Evolutionary conservation across 164 flowering plant species (phyloP).

Genomic region (Tetracentron sinense): DNA sequence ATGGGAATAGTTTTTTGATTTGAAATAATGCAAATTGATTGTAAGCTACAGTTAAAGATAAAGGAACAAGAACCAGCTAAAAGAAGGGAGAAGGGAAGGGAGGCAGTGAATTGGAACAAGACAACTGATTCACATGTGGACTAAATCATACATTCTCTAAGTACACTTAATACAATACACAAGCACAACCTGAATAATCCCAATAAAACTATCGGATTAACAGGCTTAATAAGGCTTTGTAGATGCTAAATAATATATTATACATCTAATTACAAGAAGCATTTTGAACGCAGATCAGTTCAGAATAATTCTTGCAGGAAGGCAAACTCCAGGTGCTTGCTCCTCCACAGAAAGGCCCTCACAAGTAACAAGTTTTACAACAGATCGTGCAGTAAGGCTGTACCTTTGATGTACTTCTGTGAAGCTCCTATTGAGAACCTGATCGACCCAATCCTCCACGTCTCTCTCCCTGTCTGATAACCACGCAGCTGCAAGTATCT

Average conservation of each 20-base stretch:
- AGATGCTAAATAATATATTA: conserved; percentile 30
- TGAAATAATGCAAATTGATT: too few species aligned
- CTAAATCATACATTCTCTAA: too few species aligned
- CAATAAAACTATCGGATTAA: conserved; percentile 15
- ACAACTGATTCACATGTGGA: too few species aligned
- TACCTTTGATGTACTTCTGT: conserved; percentile 42
- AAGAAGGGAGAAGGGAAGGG: too few species aligned
- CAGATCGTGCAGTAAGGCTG: conserved; percentile 25
- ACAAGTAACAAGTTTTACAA: conserved; percentile 44
- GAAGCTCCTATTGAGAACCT: conserved; percentile 52
- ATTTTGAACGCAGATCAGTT: conserved; percentile 22
- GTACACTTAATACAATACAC: too few species aligned
- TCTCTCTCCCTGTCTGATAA: conserved; percentile 29
- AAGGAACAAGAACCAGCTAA: too few species aligned
- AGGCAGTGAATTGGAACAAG: too few species aligned
- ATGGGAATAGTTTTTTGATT: too few species aligned
- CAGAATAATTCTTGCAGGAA: conserved; percentile 53
- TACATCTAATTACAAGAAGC: conserved; percentile 41
- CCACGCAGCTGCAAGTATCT: conserved; percentile 67
- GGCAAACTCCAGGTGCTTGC: conserved; percentile 40
- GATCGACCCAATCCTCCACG: conserved; percentile 59
- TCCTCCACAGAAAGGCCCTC: conserved; percentile 37
- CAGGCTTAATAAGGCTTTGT: conserved; percentile 1
- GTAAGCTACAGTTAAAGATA: too few species aligned
- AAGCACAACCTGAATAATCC: neutral